Evolutionary conservation across 345 rosid species (phyloP), one percentile per base, ranked within the genome.

Genomic region (Corchorus capsularis): DNA sequence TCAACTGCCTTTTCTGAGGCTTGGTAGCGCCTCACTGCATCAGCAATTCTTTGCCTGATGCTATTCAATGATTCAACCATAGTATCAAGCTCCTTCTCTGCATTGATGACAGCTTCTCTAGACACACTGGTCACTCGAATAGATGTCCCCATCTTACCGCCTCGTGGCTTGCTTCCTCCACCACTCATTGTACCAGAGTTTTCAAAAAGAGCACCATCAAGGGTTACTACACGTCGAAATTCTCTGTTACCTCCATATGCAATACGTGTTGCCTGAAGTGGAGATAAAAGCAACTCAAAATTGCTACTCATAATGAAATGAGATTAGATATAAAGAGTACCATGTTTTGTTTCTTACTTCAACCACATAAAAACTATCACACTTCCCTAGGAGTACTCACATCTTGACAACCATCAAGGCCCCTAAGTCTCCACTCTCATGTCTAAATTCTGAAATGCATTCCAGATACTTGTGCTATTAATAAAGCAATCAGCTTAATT

Each of bases 121-220:
- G 98, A 90, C 68, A 93, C 94, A 73, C 88, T 93, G 27, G 89
- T 63, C 47, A 90, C 86, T 77, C 94, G 93, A 87, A 95, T 84
- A 79, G 92, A 90, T 69, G 99, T 91, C 20, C 99, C 99, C 92
- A 95, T 95, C 89, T 89, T 95, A 62, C 99, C 98, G 63, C 98
- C 98, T 45, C 94, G 92, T 66, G 98, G 98, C 87, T 89, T 93
- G 79, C 87, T 79, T 86, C 99, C 99, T 27, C 99, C 99, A 60
- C 99, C 99, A 79, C 93, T 96, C 98, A 96, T 93, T 11, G 99
- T 96, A 74, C 99, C 99, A 80, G 97, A 92, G 82, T 88, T 91
- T 87, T 93, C 98, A 76, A 96, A 92, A 75, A 96, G 96, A 63
- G 96, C 92, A 63, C 99, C 99, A 65, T 96, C 97, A 67, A 96